phyloP scores from a whole-genome alignment of 495 filamentous ascomycete genomes.

The Pseudomonodictys pantanalensis region DNA sequence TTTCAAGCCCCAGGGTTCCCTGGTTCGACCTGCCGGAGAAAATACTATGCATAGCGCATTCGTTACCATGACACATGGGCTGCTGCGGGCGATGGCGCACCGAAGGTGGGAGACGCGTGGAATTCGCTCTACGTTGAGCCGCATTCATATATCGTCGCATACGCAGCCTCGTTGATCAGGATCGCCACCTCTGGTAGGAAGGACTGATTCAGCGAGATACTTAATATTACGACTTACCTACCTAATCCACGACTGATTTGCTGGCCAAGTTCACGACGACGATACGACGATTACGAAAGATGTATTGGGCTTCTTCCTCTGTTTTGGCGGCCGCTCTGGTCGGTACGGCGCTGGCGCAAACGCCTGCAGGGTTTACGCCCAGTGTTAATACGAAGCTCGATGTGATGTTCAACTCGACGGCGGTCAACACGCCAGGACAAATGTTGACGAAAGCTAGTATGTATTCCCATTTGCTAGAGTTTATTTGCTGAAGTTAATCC shows the following conservation, averaged over 20 bases:
- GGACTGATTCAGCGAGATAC: too few relatives aligned
- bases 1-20: slow-evolving; percentile 13
- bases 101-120: too few relatives aligned
- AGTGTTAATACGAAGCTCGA: slow-evolving; percentile 18
- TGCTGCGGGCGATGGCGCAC: slow-evolving; percentile 11
- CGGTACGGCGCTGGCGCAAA: slow-evolving; percentile 29
- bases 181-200: too few relatives aligned
- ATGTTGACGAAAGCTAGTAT: slow-evolving; percentile 23
- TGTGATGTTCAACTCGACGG: slow-evolving; percentile 27
- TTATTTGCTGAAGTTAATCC: too few relatives aligned
- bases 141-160: too few relatives aligned
- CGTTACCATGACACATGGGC: slow-evolving; percentile 4
- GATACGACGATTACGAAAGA: too few relatives aligned
- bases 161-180: too few relatives aligned
- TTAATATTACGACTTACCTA: too few relatives aligned
- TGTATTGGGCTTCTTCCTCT: slow-evolving; percentile 16
- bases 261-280: too few relatives aligned
- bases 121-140: too few relatives aligned
- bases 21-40: slow-evolving; percentile 2
- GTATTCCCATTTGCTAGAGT: neutral
- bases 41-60: slow-evolving; percentile 3
- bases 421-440: slow-evolving; percentile 18
- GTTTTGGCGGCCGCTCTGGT: slow-evolving; percentile 13
- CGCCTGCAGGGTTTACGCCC: slow-evolving; percentile 25
- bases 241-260: too few relatives aligned